A percentile compares a stretch with the other conserved stretches of the same genome.
Conservation (phyloP, 441 rosid genomes). For the Erysimum cheiri region DNA sequence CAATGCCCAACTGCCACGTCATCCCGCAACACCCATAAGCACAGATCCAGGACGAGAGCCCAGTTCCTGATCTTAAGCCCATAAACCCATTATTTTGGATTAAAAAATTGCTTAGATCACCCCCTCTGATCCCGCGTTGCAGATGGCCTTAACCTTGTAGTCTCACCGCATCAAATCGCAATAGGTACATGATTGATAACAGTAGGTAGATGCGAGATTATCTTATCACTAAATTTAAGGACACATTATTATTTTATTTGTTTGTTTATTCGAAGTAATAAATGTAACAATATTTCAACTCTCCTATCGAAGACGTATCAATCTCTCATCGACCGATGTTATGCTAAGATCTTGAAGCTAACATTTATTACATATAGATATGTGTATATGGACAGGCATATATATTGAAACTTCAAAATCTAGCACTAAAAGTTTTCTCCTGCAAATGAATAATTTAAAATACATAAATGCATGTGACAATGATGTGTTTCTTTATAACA, state of each 20-base stretch:
- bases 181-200: slow-evolving; percentile 41
- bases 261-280: slow-evolving; percentile 22
- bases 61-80: too few species aligned
- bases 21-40: too few species aligned
- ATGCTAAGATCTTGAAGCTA: slow-evolving; percentile 24
- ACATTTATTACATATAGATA: slow-evolving; percentile 30
- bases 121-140: too few species aligned
- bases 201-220: slow-evolving; percentile 37
- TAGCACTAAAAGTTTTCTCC: background rate
- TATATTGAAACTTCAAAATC: slow-evolving; percentile 3
- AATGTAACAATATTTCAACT: slow-evolving; percentile 41
- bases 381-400: slow-evolving; percentile 2
- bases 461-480: slow-evolving; percentile 34
- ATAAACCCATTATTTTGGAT: too few species aligned
- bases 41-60: too few species aligned
- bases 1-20: too few species aligned
- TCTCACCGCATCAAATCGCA: slow-evolving; percentile 29
- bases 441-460: background rate
- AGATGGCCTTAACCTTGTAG: background rate
- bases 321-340: slow-evolving; percentile 37
- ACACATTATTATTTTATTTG: background rate
- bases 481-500: slow-evolving; percentile 36
- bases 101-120: too few species aligned
- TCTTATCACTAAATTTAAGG: slow-evolving; percentile 34
- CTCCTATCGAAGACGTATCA: slow-evolving; percentile 30